Evolutionary conservation across 2,329 filamentous ascomycete species (phyloP), one percentile per base, ranked within the genome.

Genomic region (Aureobasidium musti): DNA sequence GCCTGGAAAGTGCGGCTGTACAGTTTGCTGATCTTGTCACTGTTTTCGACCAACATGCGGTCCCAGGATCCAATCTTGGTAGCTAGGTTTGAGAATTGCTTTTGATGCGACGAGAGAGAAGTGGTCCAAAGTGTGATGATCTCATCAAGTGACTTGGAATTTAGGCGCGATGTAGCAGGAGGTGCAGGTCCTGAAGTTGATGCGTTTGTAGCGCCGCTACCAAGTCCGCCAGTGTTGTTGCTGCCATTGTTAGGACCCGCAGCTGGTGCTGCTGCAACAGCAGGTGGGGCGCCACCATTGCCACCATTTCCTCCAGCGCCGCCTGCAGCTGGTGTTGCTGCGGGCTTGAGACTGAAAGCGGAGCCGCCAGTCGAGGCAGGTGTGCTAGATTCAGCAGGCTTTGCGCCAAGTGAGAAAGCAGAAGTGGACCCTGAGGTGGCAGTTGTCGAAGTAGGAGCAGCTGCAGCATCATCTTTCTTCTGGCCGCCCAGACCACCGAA

Each of bases 111-210:
- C 63, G 92, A 90, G 59, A 99, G 82, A 74, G 98, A 95, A 0
- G 92, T 92, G 1, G 95, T 95, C 95, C 95, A 99, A 37, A 92
- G 88, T 4, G 92, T 97, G 71, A 99, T 92, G 70, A 99, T 97
- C 77, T 99, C 95, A 74, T 99, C 95, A 91, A 99, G 97, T 0
- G 94, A 97, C 81, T 97, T 98, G 79, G 97, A 97, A 82, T 97
- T 97, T 43, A 99, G 83, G 33, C 95, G 89, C 4, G 94, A 95
- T 73, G 96, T 87, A 1, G 83, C 80, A 67, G 92, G 89, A 19
- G 95, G 94, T 2, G 89, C 82, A 1, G 93, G 92, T 0, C 93
- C 93, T 39, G 87, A 83, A 3, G 91, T 96, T 1, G 92, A 96
- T 33, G 88, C 87, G 21, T 87, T 87, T 57, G 94, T 79, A 33